Evolutionary conservation across 1,284 basidiomycete genomes (phyloP), one percentile per base, ranked within the genome.

Genomic region (Apiotrichum mycotoxinovorans): DNA sequence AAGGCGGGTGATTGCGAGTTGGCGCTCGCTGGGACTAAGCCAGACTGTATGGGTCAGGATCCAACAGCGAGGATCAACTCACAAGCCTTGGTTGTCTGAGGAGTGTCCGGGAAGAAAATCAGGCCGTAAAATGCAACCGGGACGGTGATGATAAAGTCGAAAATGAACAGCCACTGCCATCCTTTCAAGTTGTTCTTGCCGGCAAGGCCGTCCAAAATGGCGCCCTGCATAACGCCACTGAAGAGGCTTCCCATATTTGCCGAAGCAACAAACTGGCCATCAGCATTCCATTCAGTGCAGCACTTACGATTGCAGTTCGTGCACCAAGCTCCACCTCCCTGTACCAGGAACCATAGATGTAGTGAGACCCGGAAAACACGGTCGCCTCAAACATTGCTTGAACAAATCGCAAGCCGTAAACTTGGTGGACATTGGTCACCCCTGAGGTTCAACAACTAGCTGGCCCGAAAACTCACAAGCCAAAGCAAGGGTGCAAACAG

Each of bases 301-400:
- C 30, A 30, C 30, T 7, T 30, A 30, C 30, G 17, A 57, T 30
- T 1, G 44, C 51, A 10, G 58, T 57, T 5, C 57, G 48, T 27
- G 56, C 56, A 20, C 49, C 57, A 34, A 59, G 56, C 53, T 59
- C 57, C 26, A 26, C 26, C 1, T 43, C 42, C 35, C 46, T 51
- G 48, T 55, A 55, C 57, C 57, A 59, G 23, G 46, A 84, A 53
- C 87, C 86, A 30, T 88, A 81, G 51, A 88, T 79, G 69, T 87
- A 87, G 35, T 56, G 54, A 63, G 84, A 83, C n/a, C 87, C 86
- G 9, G 85, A 85, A 69, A 87, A 88, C 0, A 85, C 87, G 8
- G 85, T 87, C 0, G 85, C 82, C 70, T 89, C 87, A 4, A 83
- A 82, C 56, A 88, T 78, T 10, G 85, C 88, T 70, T 88, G 86